phyloP scores from a whole-genome alignment of 1,139 yeast genomes.

The Saccharomyces hybrid region DNA sequence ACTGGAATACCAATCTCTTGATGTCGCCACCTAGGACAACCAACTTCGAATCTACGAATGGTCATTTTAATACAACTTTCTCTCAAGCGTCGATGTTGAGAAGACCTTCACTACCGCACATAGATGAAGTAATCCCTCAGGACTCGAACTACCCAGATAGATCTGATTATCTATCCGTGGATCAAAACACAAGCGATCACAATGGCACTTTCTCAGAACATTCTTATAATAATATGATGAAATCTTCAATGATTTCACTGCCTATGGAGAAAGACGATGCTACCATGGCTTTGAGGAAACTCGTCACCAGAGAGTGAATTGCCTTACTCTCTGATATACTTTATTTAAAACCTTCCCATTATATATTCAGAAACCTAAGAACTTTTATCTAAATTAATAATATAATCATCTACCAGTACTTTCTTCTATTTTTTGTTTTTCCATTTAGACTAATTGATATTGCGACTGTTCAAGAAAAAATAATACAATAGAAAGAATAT shows the following conservation, averaged over 20 bases:
- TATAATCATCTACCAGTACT: not conserved
- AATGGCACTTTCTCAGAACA: not conserved
- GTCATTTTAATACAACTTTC: not conserved
- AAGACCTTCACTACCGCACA: not conserved
- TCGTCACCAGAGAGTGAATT: conserved; percentile 16
- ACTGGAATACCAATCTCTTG: not conserved
- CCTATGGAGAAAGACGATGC: conserved; percentile 24
- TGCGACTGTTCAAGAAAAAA: not conserved
- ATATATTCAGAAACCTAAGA: not conserved
- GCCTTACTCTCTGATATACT: not conserved
- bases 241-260: not conserved
- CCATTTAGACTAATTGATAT: not conserved
- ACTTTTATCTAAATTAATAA: not conserved
- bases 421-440: not conserved
- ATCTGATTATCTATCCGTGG: not conserved
- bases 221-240: not conserved
- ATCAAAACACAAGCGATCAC: not conserved
- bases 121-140: not conserved
- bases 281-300: conserved; percentile 23
- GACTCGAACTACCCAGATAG: not conserved
- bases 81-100: not conserved
- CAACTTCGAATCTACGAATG: not conserved
- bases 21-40: not conserved
- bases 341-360: not conserved
- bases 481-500: not conserved